Base-by-base conservation (phyloP, 108 stramenopile genomes). In the Conticribra guillardii region DNA sequence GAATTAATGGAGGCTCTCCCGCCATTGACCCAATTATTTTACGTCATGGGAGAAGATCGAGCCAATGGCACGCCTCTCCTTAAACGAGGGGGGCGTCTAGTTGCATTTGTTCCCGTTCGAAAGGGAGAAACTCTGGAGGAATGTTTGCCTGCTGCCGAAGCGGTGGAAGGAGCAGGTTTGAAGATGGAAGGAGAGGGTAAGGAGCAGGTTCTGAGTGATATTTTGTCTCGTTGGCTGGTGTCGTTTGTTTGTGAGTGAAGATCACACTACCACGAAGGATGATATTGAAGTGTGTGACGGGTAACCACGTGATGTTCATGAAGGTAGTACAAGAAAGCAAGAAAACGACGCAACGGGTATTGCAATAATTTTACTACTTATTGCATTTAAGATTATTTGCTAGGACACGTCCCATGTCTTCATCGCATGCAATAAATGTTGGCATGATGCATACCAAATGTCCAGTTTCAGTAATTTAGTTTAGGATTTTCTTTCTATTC, bases 101-200 rank as follows among this genome's bases (percentile, higher is more conserved):
- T 64, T 24, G 82, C 82, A n/a, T 82, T 82, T 29, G 41, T 82
- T 32, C 82, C 82, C 1, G 82, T 82, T 18, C 44, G 64, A 37
- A 66, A 60, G 31, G 63, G 75, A 19, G 71, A 81, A 60, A 54
- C 50, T 30, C 52, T 81, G 0, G 56, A 49, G 24, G 76, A 72
- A 27, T 76, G 76, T 44, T 47, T 81, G 49, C 80, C 80, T 7
- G 70, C 64, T 45, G 22, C 7, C 16, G 30, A 60, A 22, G 54
- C 55, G 0, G 37, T 22, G 44, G 34, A 67, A 23, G 32, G 26
- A 17, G 80, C 80, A 21, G 80, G 80, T 8, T 54, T 80, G 65
- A 60, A 69, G 11, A 61, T 77, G 63, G 80, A 81, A 45, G 64
- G 71, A 11, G 75, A 67, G 29, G 71, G 64, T 27, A 81, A 66